These are phyloP conservation scores for Leccinellum rugosiceps DNA, from an alignment of 768 basidiomycete genomes.

Conservation along the genomic window DNA sequence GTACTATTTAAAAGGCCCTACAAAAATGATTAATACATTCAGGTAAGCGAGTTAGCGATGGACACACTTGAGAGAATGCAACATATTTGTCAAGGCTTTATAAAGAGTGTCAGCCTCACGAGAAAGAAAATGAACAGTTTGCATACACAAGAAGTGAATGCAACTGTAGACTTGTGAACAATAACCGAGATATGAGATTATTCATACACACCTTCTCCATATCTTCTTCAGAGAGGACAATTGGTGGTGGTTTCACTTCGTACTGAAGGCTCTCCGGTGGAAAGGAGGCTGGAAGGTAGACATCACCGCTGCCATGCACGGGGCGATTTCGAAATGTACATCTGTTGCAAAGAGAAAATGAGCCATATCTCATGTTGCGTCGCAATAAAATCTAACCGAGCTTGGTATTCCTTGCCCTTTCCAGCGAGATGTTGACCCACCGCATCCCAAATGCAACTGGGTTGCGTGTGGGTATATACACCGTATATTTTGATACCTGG, in stretches of 20 bases:
- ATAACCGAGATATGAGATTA: not conserved
- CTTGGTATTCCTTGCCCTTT: constrained; percentile 51
- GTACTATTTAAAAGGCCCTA: constrained; percentile 25
- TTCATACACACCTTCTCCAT: constrained; percentile 41
- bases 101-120: constrained; percentile 42
- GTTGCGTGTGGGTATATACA: constrained; percentile 47
- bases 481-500: constrained; percentile 49
- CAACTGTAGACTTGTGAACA: constrained; percentile 34
- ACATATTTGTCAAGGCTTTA: constrained; percentile 33
- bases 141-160: constrained; percentile 60
- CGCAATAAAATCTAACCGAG: constrained; percentile 36
- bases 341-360: constrained; percentile 24
- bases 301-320: constrained; percentile 34
- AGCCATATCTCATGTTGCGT: not conserved
- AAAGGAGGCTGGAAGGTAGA: constrained; percentile 54
- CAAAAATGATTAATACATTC: constrained; percentile 26
- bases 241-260: constrained; percentile 16
- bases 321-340: constrained; percentile 44
- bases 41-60: constrained; percentile 26
- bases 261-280: constrained; percentile 34
- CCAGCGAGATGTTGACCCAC: constrained; percentile 40
- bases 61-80: constrained; percentile 27
- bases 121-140: not conserved
- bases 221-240: constrained; percentile 42
- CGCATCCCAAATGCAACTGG: constrained; percentile 46